These are phyloP conservation scores for Rhodotorula sp. DNA, from an alignment of 1,284 basidiomycete species.

Conservation along the genomic window DNA sequence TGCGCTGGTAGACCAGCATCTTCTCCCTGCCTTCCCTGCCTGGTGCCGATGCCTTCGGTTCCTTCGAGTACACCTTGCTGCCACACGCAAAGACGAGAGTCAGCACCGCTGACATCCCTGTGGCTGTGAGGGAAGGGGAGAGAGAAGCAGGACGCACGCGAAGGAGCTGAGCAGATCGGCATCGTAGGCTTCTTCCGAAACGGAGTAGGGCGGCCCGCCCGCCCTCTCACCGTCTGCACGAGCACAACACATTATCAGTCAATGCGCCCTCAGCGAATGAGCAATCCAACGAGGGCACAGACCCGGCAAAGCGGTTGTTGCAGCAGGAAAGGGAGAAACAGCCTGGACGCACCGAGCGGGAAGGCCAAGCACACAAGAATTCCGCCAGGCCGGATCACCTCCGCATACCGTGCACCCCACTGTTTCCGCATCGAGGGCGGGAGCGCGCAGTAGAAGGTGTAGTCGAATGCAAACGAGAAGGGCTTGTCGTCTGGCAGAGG, in stretches of 20 bases:
- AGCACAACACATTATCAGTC: not conserved
- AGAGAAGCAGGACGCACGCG: constrained; percentile 22
- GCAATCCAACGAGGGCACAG: too few relatives aligned
- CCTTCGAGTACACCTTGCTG: constrained; percentile 31
- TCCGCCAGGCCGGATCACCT: constrained; percentile 23
- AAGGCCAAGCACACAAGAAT: constrained; percentile 27
- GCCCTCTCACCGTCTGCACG: constrained; percentile 36
- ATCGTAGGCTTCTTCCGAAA: constrained; percentile 37
- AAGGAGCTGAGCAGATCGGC: constrained; percentile 30
- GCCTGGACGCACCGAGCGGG: constrained; percentile 24
- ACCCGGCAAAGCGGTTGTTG: too few relatives aligned
- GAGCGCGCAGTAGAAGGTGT: constrained; percentile 40
- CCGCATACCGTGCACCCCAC: constrained; percentile 34
- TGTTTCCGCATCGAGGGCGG: constrained; percentile 9
- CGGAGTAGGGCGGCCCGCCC: constrained; percentile 42
- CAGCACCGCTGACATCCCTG: not conserved
- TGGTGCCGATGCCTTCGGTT: constrained; percentile 19
- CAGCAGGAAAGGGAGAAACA: too few relatives aligned
- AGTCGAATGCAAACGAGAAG: constrained; percentile 34
- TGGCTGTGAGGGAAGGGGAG: not conserved
- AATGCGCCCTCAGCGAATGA: not conserved
- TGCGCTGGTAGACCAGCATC: constrained; percentile 32
- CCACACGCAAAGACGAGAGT: too few relatives aligned
- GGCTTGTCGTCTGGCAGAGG: not conserved
- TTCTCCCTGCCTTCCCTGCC: constrained; percentile 31